These are phyloP conservation scores for Chaetomium strumarium DNA, from an alignment of 2,329 filamentous ascomycete genomes.

Conservation along the genomic window DNA sequence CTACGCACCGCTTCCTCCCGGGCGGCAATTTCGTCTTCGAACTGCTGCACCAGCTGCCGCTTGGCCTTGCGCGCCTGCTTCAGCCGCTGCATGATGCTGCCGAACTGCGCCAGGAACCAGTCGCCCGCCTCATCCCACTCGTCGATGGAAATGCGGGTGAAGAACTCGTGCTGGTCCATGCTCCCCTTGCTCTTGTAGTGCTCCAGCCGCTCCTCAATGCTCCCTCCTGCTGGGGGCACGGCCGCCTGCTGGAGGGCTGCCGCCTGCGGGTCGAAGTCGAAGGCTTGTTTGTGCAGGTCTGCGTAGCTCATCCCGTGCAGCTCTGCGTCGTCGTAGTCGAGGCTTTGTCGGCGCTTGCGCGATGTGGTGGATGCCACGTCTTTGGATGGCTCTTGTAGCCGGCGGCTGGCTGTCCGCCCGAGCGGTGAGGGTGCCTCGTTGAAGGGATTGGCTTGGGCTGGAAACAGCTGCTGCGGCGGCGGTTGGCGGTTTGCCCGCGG, in stretches of 20 bases:
- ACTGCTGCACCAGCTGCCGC: constrained; percentile 43
- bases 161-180: constrained; percentile 44
- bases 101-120: constrained; percentile 53
- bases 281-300: constrained; percentile 45
- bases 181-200: constrained; percentile 42
- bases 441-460: constrained; percentile 5
- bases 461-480: constrained; percentile 2
- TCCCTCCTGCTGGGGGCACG: constrained; percentile 30
- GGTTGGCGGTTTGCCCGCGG: constrained; percentile 19
- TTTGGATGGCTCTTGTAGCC: constrained; percentile 16
- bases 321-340: constrained; percentile 53
- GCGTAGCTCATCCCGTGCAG: constrained; percentile 50
- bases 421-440: constrained; percentile 7
- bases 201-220: constrained; percentile 43
- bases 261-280: constrained; percentile 52
- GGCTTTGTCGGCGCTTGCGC: constrained; percentile 37
- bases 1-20: constrained; percentile 49
- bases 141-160: constrained; percentile 46
- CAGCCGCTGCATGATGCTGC: constrained; percentile 43
- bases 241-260: constrained; percentile 33
- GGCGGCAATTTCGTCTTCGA: constrained; percentile 50
- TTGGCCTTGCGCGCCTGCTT: constrained; percentile 45
- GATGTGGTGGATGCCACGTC: constrained; percentile 6
- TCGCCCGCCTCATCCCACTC: constrained; percentile 57
- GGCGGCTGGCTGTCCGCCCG: constrained; percentile 18